Conservation (phyloP, 495 filamentous ascomycete species). For the Penicillium antarcticum region DNA sequence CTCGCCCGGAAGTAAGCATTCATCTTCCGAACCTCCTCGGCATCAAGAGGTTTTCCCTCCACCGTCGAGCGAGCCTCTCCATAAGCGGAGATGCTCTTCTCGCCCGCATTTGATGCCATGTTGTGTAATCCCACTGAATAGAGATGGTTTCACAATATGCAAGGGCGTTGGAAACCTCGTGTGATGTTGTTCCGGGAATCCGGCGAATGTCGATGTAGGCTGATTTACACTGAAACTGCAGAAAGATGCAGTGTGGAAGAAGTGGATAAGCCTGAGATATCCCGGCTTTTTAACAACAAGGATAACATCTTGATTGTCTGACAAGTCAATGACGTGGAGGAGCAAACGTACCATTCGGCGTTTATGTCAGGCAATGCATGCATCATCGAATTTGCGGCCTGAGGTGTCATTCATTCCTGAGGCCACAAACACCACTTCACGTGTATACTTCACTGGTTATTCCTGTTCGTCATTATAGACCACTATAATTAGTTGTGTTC, state of each 20-base stretch:
- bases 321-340: slow-evolving; percentile 5
- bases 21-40: slow-evolving; percentile 62
- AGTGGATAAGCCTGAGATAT: not conserved
- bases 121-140: not conserved
- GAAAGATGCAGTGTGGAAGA: not conserved
- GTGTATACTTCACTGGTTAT: too few relatives aligned
- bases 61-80: slow-evolving; percentile 64
- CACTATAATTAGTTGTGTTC: too few relatives aligned
- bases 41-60: slow-evolving; percentile 50
- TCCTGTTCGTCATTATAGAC: too few relatives aligned
- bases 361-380: too few relatives aligned
- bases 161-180: not conserved
- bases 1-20: slow-evolving; percentile 67
- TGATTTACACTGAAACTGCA: not conserved
- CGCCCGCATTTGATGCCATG: slow-evolving; percentile 9
- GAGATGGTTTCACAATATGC: not conserved
- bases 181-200: not conserved
- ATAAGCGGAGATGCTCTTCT: slow-evolving; percentile 55
- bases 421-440: too few relatives aligned
- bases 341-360: not conserved
- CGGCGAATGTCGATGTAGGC: not conserved
- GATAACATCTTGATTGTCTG: not conserved
- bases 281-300: not conserved
- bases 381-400: too few relatives aligned
- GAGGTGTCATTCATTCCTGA: too few relatives aligned